Conservation (phyloP, 176 grass and related monocot genomes). For the Phoenix roebelenii region DNA sequence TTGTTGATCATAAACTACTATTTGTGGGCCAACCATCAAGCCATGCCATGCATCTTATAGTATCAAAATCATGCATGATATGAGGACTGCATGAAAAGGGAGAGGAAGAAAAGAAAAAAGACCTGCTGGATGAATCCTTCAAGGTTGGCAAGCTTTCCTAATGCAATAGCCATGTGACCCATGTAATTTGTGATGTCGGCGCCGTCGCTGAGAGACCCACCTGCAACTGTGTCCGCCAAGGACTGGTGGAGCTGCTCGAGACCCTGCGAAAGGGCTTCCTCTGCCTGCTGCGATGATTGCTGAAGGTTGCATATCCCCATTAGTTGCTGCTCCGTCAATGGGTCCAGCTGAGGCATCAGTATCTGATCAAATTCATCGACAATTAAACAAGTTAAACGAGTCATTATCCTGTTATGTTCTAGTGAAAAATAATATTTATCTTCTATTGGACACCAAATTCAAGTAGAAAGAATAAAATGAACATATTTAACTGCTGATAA, state of each 20-base stretch:
- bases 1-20: too few species aligned
- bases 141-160: constrained; percentile 64
- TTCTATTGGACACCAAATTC: too few species aligned
- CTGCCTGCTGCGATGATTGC: constrained; percentile 7
- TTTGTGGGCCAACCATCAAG: too few species aligned
- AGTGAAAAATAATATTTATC: too few species aligned
- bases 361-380: not conserved
- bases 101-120: not conserved
- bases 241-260: constrained; percentile 5
- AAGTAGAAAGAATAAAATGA: too few species aligned
- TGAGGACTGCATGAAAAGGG: not conserved
- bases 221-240: constrained; percentile 3
- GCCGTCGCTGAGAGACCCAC: constrained; percentile 46
- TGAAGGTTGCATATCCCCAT: constrained; percentile 7
- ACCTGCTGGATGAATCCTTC: constrained; percentile 83
- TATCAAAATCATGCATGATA: too few species aligned
- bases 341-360: constrained; percentile 3
- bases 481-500: too few species aligned
- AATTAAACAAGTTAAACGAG: too few species aligned
- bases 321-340: constrained; percentile 4
- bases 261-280: constrained; percentile 5
- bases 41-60: too few species aligned
- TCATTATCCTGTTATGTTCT: too few species aligned
- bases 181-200: constrained; percentile 44
- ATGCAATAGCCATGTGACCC: constrained; percentile 49